Percentiles rank a stretch among this genome's conserved stretches.
phyloP scores from a whole-genome alignment of 2,329 filamentous ascomycete genomes.

The Biscogniauxia marginata region DNA sequence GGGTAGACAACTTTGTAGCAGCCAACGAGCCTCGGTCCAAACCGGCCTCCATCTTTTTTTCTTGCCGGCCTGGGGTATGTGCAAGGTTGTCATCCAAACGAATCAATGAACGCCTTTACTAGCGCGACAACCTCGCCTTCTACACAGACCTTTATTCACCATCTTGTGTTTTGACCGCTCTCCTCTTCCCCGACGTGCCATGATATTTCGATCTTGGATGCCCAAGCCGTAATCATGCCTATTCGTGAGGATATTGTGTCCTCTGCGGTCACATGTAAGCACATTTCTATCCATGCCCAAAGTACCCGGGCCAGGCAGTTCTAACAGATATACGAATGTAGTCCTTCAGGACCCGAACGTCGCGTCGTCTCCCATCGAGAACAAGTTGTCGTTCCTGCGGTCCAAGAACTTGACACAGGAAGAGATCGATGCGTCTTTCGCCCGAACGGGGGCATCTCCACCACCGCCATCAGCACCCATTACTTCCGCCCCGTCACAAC shows the following conservation, averaged over 20 bases:
- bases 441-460: conserved; percentile 57
- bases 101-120: background rate
- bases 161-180: background rate
- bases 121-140: background rate
- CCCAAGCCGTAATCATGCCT: conserved; percentile 54
- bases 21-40: conserved; percentile 2
- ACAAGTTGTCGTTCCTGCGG: conserved; percentile 86
- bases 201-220: conserved; percentile 9
- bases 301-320: background rate
- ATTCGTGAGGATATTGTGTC: conserved; percentile 76
- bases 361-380: conserved; percentile 84
- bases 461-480: conserved; percentile 46
- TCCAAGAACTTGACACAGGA: conserved; percentile 97
- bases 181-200: conserved; percentile 9
- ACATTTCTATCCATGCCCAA: conserved; percentile 2
- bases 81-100: background rate
- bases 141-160: background rate
- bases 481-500: conserved; percentile 41
- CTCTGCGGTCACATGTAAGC: conserved; percentile 33
- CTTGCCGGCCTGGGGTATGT: background rate
- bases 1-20: background rate
- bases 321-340: conserved; percentile 34
- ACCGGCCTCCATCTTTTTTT: conserved; percentile 4
- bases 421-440: conserved; percentile 83
- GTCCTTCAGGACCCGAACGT: conserved; percentile 95